Conservation (phyloP, 1,284 basidiomycete species). For the Moesziomyces parantarcticus region DNA sequence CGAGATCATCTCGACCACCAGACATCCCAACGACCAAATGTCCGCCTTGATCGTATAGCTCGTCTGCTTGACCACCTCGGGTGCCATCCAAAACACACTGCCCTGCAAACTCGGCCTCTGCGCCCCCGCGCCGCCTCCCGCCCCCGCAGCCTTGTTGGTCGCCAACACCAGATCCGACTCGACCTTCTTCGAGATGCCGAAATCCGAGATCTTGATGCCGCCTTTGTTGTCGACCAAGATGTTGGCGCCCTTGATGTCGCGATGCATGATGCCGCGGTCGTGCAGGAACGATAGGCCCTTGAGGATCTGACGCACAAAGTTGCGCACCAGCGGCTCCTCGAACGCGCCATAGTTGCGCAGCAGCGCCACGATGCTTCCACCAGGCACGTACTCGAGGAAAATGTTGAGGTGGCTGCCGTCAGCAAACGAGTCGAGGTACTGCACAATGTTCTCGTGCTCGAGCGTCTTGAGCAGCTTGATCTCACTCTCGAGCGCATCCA, state of each 20-base stretch:
- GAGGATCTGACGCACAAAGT: conserved; percentile 93
- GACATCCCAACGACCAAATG: conserved; percentile 97
- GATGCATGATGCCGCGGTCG: conserved; percentile 92
- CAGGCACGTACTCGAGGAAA: conserved; percentile 98
- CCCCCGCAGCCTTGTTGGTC: conserved; percentile 26
- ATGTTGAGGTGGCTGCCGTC: conserved; percentile 81
- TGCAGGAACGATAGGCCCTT: conserved; percentile 92
- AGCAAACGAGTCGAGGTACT: conserved; percentile 76
- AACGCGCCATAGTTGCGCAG: conserved; percentile 95
- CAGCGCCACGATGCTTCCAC: conserved; percentile 92
- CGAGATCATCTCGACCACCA: conserved; percentile 98
- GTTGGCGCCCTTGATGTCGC: conserved; percentile 98
- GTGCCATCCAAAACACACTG: conserved; percentile 85
- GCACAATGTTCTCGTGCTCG: conserved; percentile 96
- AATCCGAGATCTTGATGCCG: conserved; percentile 97
- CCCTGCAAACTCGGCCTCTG: conserved; percentile 93
- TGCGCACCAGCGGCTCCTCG: conserved; percentile 91
- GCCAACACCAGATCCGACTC: conserved; percentile 74
- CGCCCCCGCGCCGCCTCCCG: conserved; percentile 51
- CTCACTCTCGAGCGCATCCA: conserved; percentile 92
- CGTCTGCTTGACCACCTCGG: conserved; percentile 94
- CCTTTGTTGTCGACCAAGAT: conserved; percentile 99
- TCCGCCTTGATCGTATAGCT: conserved; percentile 93
- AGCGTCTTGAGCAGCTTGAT: conserved; percentile 95
- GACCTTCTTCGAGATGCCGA: conserved; percentile 98